These are phyloP conservation scores for Umbelopsis sp. DNA, from an alignment of 192 early-diverging fungal genomes.

Conservation along the genomic window DNA sequence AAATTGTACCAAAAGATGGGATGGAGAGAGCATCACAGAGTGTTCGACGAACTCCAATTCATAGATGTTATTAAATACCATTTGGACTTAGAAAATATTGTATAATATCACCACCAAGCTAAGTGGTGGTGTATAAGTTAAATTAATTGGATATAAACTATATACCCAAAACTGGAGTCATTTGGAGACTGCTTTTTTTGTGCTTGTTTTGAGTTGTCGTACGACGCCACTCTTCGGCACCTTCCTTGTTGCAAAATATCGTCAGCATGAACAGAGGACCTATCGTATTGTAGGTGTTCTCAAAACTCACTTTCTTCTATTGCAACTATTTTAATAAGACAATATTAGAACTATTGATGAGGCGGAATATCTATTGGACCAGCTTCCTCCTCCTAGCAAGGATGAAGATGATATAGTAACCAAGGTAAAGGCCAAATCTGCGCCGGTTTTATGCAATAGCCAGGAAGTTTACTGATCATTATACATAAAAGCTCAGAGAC, in stretches of 20 bases:
- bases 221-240: background rate
- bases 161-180: too few relatives aligned
- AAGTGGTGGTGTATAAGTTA: background rate
- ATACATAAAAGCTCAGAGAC: background rate
- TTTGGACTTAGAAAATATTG: background rate
- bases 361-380: slow-evolving; percentile 38
- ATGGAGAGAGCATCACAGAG: background rate
- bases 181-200: background rate
- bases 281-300: slow-evolving; percentile 20
- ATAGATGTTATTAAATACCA: background rate
- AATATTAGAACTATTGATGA: slow-evolving; percentile 36
- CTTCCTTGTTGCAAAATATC: background rate
- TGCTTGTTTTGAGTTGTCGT: background rate
- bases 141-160: too few relatives aligned
- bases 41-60: background rate
- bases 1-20: background rate
- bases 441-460: background rate
- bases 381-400: slow-evolving; percentile 35
- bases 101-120: background rate
- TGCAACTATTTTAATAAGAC: background rate
- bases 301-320: background rate
- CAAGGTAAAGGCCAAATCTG: slow-evolving; percentile 19
- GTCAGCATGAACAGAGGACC: slow-evolving; percentile 24
- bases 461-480: background rate
- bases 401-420: slow-evolving; percentile 34